These are phyloP conservation scores for Pseudocercospora fijiensis DNA, from an alignment of 2,329 filamentous ascomycete species.

Conservation along the genomic window DNA sequence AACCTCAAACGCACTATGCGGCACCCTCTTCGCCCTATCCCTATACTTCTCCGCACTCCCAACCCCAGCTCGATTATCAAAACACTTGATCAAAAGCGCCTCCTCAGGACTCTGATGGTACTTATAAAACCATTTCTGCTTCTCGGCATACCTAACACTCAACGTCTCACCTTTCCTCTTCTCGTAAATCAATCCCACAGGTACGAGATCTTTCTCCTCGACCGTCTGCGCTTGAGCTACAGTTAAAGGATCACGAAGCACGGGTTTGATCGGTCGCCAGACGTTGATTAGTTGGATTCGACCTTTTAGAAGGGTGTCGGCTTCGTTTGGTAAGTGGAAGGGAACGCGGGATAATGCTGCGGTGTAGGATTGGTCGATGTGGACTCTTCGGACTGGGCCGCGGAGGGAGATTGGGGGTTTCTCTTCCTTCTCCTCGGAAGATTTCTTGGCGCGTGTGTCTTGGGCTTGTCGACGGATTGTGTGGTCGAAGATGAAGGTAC, in stretches of 20 bases:
- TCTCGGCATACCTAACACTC: slow-evolving; percentile 59
- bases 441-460: slow-evolving; percentile 29
- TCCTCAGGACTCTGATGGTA: slow-evolving; percentile 61
- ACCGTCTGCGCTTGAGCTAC: slow-evolving; percentile 59
- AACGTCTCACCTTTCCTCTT: slow-evolving; percentile 72
- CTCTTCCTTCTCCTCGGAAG: background rate
- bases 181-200: slow-evolving; percentile 71
- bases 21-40: slow-evolving; percentile 37
- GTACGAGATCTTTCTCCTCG: slow-evolving; percentile 62
- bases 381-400: slow-evolving; percentile 53
- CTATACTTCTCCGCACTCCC: slow-evolving; percentile 33
- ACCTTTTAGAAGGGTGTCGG: slow-evolving; percentile 46
- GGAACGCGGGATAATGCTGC: slow-evolving; percentile 45
- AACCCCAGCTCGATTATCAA: slow-evolving; percentile 40
- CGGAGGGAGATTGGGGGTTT: slow-evolving; percentile 36
- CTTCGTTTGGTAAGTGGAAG: slow-evolving; percentile 50
- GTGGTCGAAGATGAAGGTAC: slow-evolving; percentile 63
- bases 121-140: slow-evolving; percentile 72
- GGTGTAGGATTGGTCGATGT: slow-evolving; percentile 58
- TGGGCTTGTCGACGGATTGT: slow-evolving; percentile 53
- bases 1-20: slow-evolving; percentile 76
- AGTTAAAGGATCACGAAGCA: slow-evolving; percentile 57
- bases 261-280: slow-evolving; percentile 41
- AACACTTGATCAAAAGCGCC: slow-evolving; percentile 51
- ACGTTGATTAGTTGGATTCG: slow-evolving; percentile 57